A percentile compares a stretch with the other conserved stretches of the same genome.
These are phyloP conservation scores for Geosmithia putterillii DNA, from an alignment of 2,329 filamentous ascomycete species.

Conservation along the genomic window DNA sequence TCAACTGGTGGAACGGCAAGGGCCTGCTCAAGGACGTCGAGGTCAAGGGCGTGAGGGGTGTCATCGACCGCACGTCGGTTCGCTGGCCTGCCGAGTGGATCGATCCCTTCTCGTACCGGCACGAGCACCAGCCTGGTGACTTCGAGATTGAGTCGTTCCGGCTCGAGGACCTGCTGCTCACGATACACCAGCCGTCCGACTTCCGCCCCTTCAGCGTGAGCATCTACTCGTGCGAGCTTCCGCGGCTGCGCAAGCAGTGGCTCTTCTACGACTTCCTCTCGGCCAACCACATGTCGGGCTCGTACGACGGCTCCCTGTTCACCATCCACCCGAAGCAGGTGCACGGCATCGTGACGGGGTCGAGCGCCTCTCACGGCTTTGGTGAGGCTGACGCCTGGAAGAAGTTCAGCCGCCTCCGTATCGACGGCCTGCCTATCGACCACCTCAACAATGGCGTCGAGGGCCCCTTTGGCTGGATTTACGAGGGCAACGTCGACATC, in stretches of 20 bases:
- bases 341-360: slow-evolving; percentile 61
- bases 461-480: slow-evolving; percentile 95
- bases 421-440: slow-evolving; percentile 89
- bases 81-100: slow-evolving; percentile 49
- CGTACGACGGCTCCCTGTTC: slow-evolving; percentile 90
- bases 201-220: slow-evolving; percentile 95
- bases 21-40: slow-evolving; percentile 85
- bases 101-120: slow-evolving; percentile 78
- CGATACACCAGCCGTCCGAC: slow-evolving; percentile 75
- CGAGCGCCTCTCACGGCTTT: slow-evolving; percentile 39
- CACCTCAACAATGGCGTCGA: slow-evolving; percentile 89
- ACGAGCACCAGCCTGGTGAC: slow-evolving; percentile 80
- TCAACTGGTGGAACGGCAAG: slow-evolving; percentile 99
- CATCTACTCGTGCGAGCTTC: slow-evolving; percentile 91
- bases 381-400: slow-evolving; percentile 73
- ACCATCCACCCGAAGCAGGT: slow-evolving; percentile 92
- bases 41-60: slow-evolving; percentile 83
- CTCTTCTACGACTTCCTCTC: slow-evolving; percentile 95
- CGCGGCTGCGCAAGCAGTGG: slow-evolving; percentile 88
- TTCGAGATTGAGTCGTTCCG: slow-evolving; percentile 98
- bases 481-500: slow-evolving; percentile 93
- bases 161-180: slow-evolving; percentile 84
- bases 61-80: slow-evolving; percentile 81
- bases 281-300: slow-evolving; percentile 91
- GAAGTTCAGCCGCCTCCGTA: slow-evolving; percentile 84